Evolutionary conservation across 441 rosid species (phyloP).

Genomic region (Euphorbia schlechtendalii): DNA sequence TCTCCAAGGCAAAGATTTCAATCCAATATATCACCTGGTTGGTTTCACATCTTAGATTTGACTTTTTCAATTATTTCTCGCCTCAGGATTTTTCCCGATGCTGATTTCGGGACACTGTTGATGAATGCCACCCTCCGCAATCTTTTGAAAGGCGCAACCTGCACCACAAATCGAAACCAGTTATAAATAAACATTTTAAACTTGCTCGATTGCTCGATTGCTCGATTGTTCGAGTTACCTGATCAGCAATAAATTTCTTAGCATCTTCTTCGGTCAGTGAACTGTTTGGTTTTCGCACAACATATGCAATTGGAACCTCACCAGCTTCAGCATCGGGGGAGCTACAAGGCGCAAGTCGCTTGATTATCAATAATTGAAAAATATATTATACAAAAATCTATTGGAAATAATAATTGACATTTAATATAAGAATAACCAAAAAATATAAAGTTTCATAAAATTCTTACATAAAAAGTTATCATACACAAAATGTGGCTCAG

Average conservation of each 20-base stretch:
- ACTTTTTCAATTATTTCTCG: conserved; percentile 33
- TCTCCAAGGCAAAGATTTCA: neutral
- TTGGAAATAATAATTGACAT: too few species aligned
- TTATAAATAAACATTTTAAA: neutral
- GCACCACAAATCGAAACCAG: conserved; percentile 4
- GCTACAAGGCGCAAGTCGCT: conserved; percentile 29
- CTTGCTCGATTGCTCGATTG: neutral
- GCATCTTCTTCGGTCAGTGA: conserved; percentile 63
- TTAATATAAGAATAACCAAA: too few species aligned
- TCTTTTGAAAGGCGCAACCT: conserved; percentile 57
- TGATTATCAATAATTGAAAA: neutral
- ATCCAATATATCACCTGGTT: neutral
- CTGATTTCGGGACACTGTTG: conserved; percentile 37
- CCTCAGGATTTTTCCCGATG: conserved; percentile 45
- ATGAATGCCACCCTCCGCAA: conserved; percentile 35
- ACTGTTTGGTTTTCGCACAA: conserved; percentile 62
- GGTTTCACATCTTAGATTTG: conserved; percentile 34
- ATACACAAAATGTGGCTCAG: too few species aligned
- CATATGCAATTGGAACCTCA: conserved; percentile 80
- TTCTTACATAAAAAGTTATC: too few species aligned
- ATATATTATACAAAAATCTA: too few species aligned
- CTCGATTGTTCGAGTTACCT: conserved; percentile 33
- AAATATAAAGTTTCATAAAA: too few species aligned
- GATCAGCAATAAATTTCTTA: conserved; percentile 56
- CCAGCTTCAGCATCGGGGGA: conserved; percentile 92